These are phyloP conservation scores for Physaria fendleri DNA, from an alignment of 345 rosid species.

Conservation along the genomic window DNA sequence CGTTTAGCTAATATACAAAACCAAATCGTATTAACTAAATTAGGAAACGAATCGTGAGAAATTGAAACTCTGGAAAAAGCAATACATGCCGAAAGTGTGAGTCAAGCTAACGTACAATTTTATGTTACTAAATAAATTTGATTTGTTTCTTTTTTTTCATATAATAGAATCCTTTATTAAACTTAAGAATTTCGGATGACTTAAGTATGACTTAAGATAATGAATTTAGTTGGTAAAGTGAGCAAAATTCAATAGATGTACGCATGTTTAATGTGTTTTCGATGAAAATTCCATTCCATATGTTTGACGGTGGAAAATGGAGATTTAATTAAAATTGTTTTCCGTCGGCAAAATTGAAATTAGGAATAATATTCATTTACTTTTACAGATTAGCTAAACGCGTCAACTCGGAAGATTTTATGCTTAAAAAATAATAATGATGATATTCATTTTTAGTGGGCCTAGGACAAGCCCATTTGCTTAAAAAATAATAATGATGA, in stretches of 20 bases:
- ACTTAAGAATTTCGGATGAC: too few species aligned
- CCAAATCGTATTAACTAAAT: not conserved
- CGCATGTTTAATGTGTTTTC: not conserved
- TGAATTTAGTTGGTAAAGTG: not conserved
- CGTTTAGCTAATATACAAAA: not conserved
- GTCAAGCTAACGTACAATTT: not conserved
- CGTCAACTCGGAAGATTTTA: not conserved
- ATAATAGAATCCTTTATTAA: too few species aligned
- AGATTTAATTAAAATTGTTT: not conserved
- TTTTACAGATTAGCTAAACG: conserved; percentile 26
- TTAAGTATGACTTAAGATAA: not conserved
- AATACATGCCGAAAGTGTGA: not conserved
- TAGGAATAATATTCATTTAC: not conserved
- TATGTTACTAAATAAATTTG: too few species aligned
- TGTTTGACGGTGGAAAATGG: conserved; percentile 28
- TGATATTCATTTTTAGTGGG: not conserved
- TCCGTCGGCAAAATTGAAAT: conserved; percentile 23
- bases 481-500: not conserved
- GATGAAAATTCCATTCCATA: not conserved
- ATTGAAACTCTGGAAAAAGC: not conserved
- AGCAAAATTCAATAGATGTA: not conserved
- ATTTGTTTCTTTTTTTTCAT: too few species aligned
- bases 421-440: not conserved
- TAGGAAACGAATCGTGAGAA: not conserved
- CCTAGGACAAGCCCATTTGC: conserved; percentile 25